phyloP scores from a whole-genome alignment of 345 rosid genomes.

The Hibiscus syriacus region DNA sequence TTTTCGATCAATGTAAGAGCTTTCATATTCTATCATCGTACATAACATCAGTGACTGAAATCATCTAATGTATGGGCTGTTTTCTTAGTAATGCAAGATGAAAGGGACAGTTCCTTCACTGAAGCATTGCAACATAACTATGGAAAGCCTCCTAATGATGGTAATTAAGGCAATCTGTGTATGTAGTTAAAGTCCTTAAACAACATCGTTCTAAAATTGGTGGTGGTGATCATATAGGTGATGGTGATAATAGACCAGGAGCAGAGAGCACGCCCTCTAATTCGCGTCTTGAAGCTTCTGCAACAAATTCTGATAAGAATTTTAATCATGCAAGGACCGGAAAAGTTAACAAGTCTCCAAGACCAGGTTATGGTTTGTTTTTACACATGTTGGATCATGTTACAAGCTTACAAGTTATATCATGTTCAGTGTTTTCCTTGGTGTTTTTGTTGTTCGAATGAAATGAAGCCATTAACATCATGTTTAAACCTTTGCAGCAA shows the following conservation, averaged over 20 bases:
- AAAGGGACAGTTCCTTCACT: slow-evolving; percentile 29
- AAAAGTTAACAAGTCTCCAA: slow-evolving; percentile 21
- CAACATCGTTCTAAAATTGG: not conserved
- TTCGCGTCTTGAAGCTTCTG: slow-evolving; percentile 12
- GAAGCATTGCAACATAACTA: slow-evolving; percentile 34
- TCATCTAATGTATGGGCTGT: not conserved
- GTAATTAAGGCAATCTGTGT: no score
- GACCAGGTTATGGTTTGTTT: slow-evolving; percentile 25
- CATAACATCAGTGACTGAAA: not conserved
- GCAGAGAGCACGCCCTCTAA: slow-evolving; percentile 26
- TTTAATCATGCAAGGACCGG: slow-evolving; percentile 17
- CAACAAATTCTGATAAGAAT: slow-evolving; percentile 16
- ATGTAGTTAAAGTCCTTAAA: no score
- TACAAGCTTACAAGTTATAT: not conserved
- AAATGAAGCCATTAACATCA: not conserved
- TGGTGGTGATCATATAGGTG: slow-evolving; percentile 10
- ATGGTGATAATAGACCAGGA: not conserved
- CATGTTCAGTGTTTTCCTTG: not conserved
- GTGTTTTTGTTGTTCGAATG: not conserved
- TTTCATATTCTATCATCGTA: not conserved
- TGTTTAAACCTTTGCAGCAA: slow-evolving; percentile 25
- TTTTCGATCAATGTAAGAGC: slow-evolving; percentile 41
- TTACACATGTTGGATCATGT: not conserved
- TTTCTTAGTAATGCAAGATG: slow-evolving; percentile 43
- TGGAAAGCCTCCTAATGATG: slow-evolving; percentile 34